These are phyloP conservation scores for Trypethelium eluteriae DNA, from an alignment of 495 filamentous ascomycete genomes.

Conservation along the genomic window DNA sequence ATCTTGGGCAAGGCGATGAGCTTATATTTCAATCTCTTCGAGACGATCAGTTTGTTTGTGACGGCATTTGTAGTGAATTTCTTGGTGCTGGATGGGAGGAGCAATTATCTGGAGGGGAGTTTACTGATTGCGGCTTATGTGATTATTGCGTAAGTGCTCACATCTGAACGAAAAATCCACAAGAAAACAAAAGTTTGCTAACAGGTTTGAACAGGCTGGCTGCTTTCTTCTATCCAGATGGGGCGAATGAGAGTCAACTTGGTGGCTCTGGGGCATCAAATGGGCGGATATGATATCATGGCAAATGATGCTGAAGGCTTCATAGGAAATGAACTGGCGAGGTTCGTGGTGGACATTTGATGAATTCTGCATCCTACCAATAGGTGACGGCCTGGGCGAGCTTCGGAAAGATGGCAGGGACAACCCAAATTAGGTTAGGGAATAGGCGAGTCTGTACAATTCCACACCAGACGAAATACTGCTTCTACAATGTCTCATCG, in stretches of 20 bases:
- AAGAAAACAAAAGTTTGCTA: not conserved
- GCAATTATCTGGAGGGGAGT: slow-evolving; percentile 82
- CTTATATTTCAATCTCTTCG: slow-evolving; percentile 85
- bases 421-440: not conserved
- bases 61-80: slow-evolving; percentile 87
- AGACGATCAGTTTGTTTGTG: slow-evolving; percentile 79
- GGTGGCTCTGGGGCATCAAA: slow-evolving; percentile 8
- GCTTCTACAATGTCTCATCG: slow-evolving; percentile 16
- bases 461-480: not conserved
- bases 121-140: slow-evolving; percentile 77
- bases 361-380: not conserved
- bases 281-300: not conserved
- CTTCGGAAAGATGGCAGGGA: not conserved
- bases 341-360: too few relatives aligned
- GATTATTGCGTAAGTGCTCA: slow-evolving; percentile 52
- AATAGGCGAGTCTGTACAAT: not conserved
- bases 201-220: slow-evolving; percentile 12
- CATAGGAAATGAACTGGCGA: not conserved
- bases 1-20: slow-evolving; percentile 73
- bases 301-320: not conserved
- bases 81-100: slow-evolving; percentile 75
- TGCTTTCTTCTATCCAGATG: slow-evolving; percentile 24
- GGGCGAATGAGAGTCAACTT: slow-evolving; percentile 21
- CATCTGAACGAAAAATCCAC: not conserved
- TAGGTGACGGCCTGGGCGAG: not conserved